Evolutionary conservation across 352 stramenopile genomes (phyloP).

Genomic region (Peronosclerospora sorghi): DNA sequence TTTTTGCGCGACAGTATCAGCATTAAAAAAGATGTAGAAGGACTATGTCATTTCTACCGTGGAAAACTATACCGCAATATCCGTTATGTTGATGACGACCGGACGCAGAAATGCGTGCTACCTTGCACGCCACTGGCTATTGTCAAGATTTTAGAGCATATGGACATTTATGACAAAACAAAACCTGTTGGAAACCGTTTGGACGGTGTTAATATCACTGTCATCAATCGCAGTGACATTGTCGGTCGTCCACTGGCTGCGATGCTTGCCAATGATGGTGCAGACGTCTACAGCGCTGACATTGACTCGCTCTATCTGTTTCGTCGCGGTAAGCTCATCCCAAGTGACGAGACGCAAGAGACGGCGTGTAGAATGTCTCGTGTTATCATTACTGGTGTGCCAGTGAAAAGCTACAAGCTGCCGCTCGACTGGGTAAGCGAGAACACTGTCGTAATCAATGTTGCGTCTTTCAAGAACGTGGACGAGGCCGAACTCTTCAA

Average conservation of each 20-base stretch:
- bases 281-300: slow-evolving; percentile 93
- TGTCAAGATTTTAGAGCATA: slow-evolving; percentile 90
- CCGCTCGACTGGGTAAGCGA: slow-evolving; percentile 86
- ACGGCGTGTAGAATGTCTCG: slow-evolving; percentile 82
- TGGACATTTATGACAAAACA: slow-evolving; percentile 78
- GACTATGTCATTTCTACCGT: slow-evolving; percentile 93
- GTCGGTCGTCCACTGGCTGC: slow-evolving; percentile 89
- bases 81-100: slow-evolving; percentile 85
- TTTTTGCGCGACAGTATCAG: slow-evolving; percentile 94
- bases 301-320: slow-evolving; percentile 94
- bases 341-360: slow-evolving; percentile 78
- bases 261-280: slow-evolving; percentile 93
- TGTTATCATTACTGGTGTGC: slow-evolving; percentile 93
- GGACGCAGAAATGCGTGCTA: slow-evolving; percentile 92
- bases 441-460: slow-evolving; percentile 92
- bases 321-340: slow-evolving; percentile 82
- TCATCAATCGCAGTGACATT: slow-evolving; percentile 97
- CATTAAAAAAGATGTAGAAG: slow-evolving; percentile 95
- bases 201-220: slow-evolving; percentile 84
- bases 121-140: slow-evolving; percentile 95
- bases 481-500: slow-evolving; percentile 86
- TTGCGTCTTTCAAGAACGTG: slow-evolving; percentile 93
- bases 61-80: slow-evolving; percentile 97
- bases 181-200: slow-evolving; percentile 57
- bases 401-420: slow-evolving; percentile 89